Base-by-base conservation (phyloP, 805 yeast genomes). In the Candida tallmaniae region DNA sequence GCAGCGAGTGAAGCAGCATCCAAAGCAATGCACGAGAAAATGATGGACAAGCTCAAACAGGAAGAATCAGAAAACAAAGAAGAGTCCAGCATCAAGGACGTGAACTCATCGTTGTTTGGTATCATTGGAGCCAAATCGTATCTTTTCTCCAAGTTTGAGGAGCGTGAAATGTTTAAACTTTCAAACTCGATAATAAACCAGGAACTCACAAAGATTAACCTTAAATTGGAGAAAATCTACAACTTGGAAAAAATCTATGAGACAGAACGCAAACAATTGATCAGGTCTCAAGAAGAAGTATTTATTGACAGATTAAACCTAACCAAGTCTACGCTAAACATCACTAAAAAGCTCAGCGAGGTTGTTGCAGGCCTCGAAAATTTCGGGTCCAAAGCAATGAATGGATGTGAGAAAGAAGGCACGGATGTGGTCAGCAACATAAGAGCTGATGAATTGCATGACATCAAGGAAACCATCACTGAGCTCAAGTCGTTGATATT, bases 111-210 rank as follows among this genome's bases (percentile, higher is more conserved):
- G n/a, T 80, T 93, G 1, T 64, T 89, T 38, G 89, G 94, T 3
- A 64, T 83, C 8, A 61, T 83, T 24, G 95, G 93, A 3, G 80
- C 87, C 2, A 73, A 93, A 41, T 72, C 93, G 17, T 87, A 84
- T 51, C 70, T 83, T 14, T 83, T 86, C 58, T 85, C 90, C 5
- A 76, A 79, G 4, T 79, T 76, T 51, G 94, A 85, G 55, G 96
- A 86, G 50, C 67, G 88, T 40, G 87, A 82, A 51, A 76, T 79
- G 79, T 71, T 77, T 46, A 74, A 73, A 35, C 55, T 80, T 15
- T 59, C 81, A 9, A 65, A 71, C 18, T 69, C 70, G 19, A 70
- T 84, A 30, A 65, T 83, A 13, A 80, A 80, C 50, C 73, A 74
- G 27, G 79, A 81, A 53, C 44, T 81, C 39, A 70, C 73, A 35